These are phyloP conservation scores for Astrephomene gubernaculifera DNA, from an alignment of 139 green algal species.

Conservation along the genomic window DNA sequence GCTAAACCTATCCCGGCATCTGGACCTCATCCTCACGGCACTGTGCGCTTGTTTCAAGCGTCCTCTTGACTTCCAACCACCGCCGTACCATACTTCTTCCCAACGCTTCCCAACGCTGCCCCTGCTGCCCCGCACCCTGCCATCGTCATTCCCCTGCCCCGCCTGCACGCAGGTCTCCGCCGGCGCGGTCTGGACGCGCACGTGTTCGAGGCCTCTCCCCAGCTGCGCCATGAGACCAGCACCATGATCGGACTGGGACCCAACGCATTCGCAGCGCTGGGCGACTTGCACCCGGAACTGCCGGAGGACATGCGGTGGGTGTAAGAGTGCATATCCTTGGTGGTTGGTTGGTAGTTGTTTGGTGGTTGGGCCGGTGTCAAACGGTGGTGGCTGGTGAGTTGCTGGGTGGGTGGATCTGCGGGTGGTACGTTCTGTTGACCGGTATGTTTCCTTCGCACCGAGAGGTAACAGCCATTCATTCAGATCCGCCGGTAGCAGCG, in stretches of 20 bases:
- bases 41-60: too few relatives aligned
- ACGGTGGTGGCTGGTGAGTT: background rate
- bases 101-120: too few relatives aligned
- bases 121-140: too few relatives aligned
- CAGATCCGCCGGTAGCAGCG: too few relatives aligned
- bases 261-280: conserved; percentile 55
- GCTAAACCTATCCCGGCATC: too few relatives aligned
- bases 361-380: background rate
- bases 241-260: conserved; percentile 60
- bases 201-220: conserved; percentile 47
- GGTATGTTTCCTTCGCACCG: background rate
- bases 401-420: background rate
- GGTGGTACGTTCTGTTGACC: background rate
- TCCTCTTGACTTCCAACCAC: too few relatives aligned
- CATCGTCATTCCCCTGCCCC: background rate
- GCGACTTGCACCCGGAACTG: conserved; percentile 41
- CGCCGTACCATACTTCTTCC: too few relatives aligned
- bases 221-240: conserved; percentile 50
- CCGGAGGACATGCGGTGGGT: conserved; percentile 35
- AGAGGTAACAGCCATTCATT: too few relatives aligned
- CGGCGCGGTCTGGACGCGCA: conserved; percentile 31
- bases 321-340: too few relatives aligned
- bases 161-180: background rate
- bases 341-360: background rate
- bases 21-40: too few relatives aligned